Evolutionary conservation across 805 yeast species (phyloP).

Genomic region (Kurtzmaniella cleridarum): DNA sequence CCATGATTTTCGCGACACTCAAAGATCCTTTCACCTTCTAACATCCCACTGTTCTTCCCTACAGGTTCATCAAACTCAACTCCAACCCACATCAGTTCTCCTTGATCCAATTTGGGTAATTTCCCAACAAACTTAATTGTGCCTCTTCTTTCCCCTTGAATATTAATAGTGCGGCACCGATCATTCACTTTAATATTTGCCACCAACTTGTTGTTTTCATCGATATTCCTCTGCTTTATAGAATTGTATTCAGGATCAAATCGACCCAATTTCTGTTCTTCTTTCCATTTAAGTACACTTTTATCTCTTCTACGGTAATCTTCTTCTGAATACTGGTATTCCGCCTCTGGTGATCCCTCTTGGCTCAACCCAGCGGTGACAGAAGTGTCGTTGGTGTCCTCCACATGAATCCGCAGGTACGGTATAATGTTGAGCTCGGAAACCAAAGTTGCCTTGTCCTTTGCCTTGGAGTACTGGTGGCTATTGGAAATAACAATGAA

Average conservation of each 20-base stretch:
- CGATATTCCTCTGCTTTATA: constrained; percentile 23
- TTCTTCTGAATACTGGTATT: constrained; percentile 43
- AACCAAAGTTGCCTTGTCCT: constrained; percentile 10
- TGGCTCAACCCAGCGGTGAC: constrained; percentile 33
- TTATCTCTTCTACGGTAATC: constrained; percentile 57
- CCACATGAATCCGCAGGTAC: constrained; percentile 51
- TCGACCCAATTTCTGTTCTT: constrained; percentile 60
- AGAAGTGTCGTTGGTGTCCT: constrained; percentile 50
- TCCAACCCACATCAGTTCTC: constrained; percentile 67
- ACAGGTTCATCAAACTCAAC: constrained; percentile 79
- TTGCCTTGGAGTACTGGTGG: constrained; percentile 10
- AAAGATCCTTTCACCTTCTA: constrained; percentile 59
- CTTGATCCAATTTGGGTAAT: constrained; percentile 53
- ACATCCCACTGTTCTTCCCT: constrained; percentile 80
- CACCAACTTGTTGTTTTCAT: constrained; percentile 22
- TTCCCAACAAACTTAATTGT: constrained; percentile 64
- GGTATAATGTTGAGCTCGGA: constrained; percentile 26
- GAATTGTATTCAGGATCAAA: constrained; percentile 50
- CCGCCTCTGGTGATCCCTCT: constrained; percentile 17
- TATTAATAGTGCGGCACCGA: constrained; percentile 47
- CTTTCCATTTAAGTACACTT: constrained; percentile 76
- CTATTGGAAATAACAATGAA: constrained; percentile 20
- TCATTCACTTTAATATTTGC: constrained; percentile 38
- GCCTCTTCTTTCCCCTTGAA: constrained; percentile 59
- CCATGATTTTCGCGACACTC: constrained; percentile 58